A percentile compares a stretch with the other conserved stretches of the same genome.
Evolutionary conservation across 352 stramenopile species (phyloP).

Genomic region (Pythium grandisporangium): DNA sequence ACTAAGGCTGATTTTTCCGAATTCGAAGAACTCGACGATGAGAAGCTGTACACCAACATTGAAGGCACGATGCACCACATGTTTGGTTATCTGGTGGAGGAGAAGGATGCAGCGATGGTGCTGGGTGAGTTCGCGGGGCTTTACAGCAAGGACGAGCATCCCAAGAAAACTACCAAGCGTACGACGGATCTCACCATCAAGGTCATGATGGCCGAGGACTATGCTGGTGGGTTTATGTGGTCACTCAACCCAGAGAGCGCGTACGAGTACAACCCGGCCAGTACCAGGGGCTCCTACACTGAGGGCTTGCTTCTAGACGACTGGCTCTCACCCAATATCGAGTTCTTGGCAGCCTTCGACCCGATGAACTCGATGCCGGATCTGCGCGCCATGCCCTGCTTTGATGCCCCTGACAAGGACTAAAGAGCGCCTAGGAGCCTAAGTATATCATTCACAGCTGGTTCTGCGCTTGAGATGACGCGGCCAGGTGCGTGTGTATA

Average conservation of each 20-base stretch:
- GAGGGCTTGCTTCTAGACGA: slow-evolving; percentile 71
- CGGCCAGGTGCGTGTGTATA: neutral
- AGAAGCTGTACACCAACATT: slow-evolving; percentile 28
- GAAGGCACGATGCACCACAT: slow-evolving; percentile 64
- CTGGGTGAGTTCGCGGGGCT: slow-evolving; percentile 68
- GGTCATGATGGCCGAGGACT: slow-evolving; percentile 50
- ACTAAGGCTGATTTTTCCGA: slow-evolving; percentile 34
- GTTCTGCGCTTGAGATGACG: neutral
- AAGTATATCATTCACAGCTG: no score
- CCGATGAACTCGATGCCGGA: slow-evolving; percentile 62
- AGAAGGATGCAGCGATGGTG: slow-evolving; percentile 39
- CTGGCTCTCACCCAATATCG: slow-evolving; percentile 63
- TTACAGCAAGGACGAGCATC: slow-evolving; percentile 60
- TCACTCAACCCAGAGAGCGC: slow-evolving; percentile 71
- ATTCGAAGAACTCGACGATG: slow-evolving; percentile 55
- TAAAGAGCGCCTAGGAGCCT: neutral
- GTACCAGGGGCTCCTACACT: slow-evolving; percentile 40
- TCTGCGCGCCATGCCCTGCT: slow-evolving; percentile 57
- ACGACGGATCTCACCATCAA: slow-evolving; percentile 65
- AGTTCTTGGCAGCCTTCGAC: slow-evolving; percentile 55
- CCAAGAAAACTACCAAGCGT: slow-evolving; percentile 58
- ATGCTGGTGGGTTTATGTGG: slow-evolving; percentile 77
- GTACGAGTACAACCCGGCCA: slow-evolving; percentile 70
- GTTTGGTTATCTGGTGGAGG: slow-evolving; percentile 61
- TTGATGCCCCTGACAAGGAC: slow-evolving; percentile 12